Conservation (phyloP, 495 filamentous ascomycete species). For the Daldinia vernicosa region DNA sequence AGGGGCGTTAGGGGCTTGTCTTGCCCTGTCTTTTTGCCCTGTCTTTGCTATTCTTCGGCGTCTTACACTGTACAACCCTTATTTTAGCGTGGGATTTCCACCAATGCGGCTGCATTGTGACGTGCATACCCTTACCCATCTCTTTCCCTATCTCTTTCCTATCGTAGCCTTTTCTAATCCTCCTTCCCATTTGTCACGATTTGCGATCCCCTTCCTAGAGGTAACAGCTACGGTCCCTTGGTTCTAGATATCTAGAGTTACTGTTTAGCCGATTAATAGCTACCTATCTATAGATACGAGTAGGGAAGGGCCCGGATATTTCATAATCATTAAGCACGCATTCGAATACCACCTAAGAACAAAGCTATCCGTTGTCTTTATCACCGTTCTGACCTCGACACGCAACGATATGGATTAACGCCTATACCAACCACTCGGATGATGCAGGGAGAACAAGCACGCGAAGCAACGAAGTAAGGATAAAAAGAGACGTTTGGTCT, state of each 20-base stretch:
- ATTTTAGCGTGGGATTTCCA: constrained; percentile 23
- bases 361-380: constrained; percentile 27
- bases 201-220: constrained; percentile 15
- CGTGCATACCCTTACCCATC: constrained; percentile 33
- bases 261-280: constrained; percentile 7
- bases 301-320: background rate
- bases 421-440: constrained; percentile 32
- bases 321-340: background rate
- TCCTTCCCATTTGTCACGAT: constrained; percentile 26
- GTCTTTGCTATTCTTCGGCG: background rate
- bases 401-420: constrained; percentile 32
- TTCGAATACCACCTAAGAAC: constrained; percentile 2
- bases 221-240: constrained; percentile 7
- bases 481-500: background rate
- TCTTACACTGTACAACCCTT: constrained; percentile 4
- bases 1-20: background rate
- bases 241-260: constrained; percentile 15
- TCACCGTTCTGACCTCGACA: background rate
- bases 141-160: constrained; percentile 22
- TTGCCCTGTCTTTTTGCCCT: background rate
- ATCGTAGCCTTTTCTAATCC: constrained; percentile 7
- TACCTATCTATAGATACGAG: background rate
- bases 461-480: constrained; percentile 37
- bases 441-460: constrained; percentile 40
- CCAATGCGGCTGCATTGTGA: constrained; percentile 44